A percentile compares a stretch with the other conserved stretches of the same genome.
phyloP scores from a whole-genome alignment of 305 asterid genomes.

The Fraxinus velutina region DNA sequence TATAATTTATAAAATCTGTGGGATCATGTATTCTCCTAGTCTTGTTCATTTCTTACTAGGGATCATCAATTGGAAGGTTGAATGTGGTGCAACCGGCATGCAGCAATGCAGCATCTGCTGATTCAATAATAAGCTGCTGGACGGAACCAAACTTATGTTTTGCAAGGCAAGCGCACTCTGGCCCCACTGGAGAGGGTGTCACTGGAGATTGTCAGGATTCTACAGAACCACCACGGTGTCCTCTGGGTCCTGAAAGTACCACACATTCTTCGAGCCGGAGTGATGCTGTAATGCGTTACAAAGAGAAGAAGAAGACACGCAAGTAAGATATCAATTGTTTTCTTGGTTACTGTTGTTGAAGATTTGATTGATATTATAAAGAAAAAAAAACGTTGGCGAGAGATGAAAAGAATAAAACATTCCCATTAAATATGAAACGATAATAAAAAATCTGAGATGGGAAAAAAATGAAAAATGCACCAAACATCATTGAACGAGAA shows the following conservation, averaged over 20 bases:
- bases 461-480: background rate
- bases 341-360: background rate
- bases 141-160: constrained; percentile 58
- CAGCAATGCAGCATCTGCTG: constrained; percentile 64
- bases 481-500: background rate
- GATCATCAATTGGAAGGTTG: constrained; percentile 37
- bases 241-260: constrained; percentile 58
- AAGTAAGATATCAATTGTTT: constrained; percentile 43
- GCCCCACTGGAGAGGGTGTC: constrained; percentile 42
- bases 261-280: constrained; percentile 56
- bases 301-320: constrained; percentile 83
- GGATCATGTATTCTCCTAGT: background rate
- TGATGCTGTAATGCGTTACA: constrained; percentile 84
- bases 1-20: background rate
- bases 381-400: background rate
- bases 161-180: constrained; percentile 40
- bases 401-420: background rate
- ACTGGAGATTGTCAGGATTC: constrained; percentile 56
- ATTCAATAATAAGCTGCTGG: constrained; percentile 56
- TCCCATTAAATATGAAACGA: background rate
- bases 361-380: background rate
- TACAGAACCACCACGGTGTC: constrained; percentile 72
- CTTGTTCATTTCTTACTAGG: constrained; percentile 30
- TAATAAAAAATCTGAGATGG: background rate
- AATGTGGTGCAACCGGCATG: constrained; percentile 47